Evolutionary conservation across 179 eudicot species (phyloP), one percentile per base, ranked within the genome.

Genomic region (Vitellaria paradoxa): DNA sequence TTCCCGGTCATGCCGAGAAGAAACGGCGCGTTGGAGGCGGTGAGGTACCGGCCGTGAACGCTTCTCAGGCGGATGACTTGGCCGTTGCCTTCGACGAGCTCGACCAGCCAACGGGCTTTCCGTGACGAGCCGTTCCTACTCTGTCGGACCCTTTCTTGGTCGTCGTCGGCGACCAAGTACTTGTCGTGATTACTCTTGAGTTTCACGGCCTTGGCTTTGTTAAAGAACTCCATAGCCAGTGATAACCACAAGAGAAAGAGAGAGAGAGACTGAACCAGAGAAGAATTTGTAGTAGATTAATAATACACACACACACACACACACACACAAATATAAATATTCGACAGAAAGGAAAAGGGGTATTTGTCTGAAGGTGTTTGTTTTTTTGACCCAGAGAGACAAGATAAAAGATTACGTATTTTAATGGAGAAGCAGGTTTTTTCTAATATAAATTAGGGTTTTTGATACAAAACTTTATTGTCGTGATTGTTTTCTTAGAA

Each of bases 1-100:
- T 80, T 77, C 4, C 98, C 98, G 20, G 97, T 86, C 91, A 89
- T 86, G 17, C 97, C 98, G 0, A 94, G 84, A 17, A 94, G 71
- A 21, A 91, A 91, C 0, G 88, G 84, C 18, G 77, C 79, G 23
- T 76, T 77, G 1, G 97, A 79, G 0, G 98, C 96, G 0, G 94
- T 86, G 9, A 94, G 77, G 81, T 92, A 94, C 62, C 88, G 86
- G 7, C 88, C 92, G 57, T 85, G 85, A 70, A 86, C 84, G 82
- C 96, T 88, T 64, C 83, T 91, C 2, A 92, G 80, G 20, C 96
- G 84, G 74, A 94, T 65, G 1, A 68, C 52, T n/a, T 74, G 76
- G 10, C 50, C n/a, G 40, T 81, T 77, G 0, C 60, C 71, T 0
- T 82, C 83, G 21, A 86, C 85, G 57, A 76, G 68, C 77, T 95